Evolutionary conservation across 139 green algal genomes (phyloP), one percentile per base, ranked within the genome.

Genomic region (Coelastrella sp.): DNA sequence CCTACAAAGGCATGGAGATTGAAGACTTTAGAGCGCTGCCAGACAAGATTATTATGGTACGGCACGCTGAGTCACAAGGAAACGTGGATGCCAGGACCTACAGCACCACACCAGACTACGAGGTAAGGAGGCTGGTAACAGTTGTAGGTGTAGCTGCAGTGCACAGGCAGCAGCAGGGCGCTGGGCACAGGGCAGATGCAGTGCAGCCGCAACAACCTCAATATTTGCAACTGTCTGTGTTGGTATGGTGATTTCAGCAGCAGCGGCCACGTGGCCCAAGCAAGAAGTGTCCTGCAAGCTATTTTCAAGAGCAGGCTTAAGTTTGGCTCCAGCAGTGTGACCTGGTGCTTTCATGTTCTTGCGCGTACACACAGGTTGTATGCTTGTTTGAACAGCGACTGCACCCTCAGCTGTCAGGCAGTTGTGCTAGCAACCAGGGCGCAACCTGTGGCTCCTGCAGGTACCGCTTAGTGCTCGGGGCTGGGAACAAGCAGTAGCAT

Each of bases 41-140:
- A 0, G 83, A 91, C 17, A 89, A 87, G 86, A 91, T 94, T 77
- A 89, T 93, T 66, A 73, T 94, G 32, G 79, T 94, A 22, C 60
- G 92, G 5, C 92, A 94, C 64, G 92, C 92, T 73, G 87, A 87
- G 89, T 85, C 57, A 2, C 56, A 73, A 19, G 90, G 82, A 73
- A 91, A 91, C 59, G 66, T 88, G 23, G 88, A 91, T 32, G 58
- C 80, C 3, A 73, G 16, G 4, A 88, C 54, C 2, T 91, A 91
- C 88, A 68, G 68, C 80, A 76, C 68, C 5, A 88, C 73, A 22
- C 88, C 88, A 19, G 88, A 91, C 23, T 86, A 88, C 56, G 84
- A 81, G 19, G 89, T 80, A 13, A 80, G 74, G 32, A 47, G 32
- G 32, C 32, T 47, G 32, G 32, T 47, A 47, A 47, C 32, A 47